Evolutionary conservation across 208 protist genomes (phyloP).

Genomic region (Acanthamoeba sp.): DNA sequence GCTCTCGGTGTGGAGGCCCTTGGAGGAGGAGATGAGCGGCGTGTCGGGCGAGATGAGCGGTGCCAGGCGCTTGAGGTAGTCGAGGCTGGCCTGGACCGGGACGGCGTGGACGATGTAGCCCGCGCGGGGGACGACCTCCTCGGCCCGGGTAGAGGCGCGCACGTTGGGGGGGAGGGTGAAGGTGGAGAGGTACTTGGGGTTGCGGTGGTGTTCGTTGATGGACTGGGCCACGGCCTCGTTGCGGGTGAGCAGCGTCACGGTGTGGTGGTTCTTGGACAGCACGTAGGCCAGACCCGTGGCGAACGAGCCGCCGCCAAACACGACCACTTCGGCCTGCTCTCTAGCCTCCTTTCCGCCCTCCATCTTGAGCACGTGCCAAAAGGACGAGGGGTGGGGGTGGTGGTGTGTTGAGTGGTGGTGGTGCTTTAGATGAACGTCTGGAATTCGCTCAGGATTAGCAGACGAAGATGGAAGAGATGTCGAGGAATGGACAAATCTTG

Average conservation of each 20-base stretch:
- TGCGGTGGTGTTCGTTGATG: conserved; percentile 76
- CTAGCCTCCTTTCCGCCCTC: not conserved
- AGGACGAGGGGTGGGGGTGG: conserved; percentile 11
- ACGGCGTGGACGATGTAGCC: conserved; percentile 76
- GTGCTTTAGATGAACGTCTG: not conserved
- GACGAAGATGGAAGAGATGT: conserved; percentile 81
- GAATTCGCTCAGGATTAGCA: not conserved
- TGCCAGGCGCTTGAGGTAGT: conserved; percentile 61
- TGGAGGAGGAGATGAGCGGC: conserved; percentile 79
- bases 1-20: conserved; percentile 75
- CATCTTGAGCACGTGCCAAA: conserved; percentile 50
- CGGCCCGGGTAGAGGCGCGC: conserved; percentile 30
- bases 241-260: conserved; percentile 66
- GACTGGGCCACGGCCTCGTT: not conserved
- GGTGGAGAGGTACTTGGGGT: conserved; percentile 67
- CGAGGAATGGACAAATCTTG: too few species aligned
- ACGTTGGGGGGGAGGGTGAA: conserved; percentile 62
- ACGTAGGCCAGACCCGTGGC: conserved; percentile 73
- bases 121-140: conserved; percentile 31
- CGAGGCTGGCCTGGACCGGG: conserved; percentile 57
- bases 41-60: conserved; percentile 69
- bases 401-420: not conserved
- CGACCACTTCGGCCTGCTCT: conserved; percentile 33
- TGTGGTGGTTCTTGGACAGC: conserved; percentile 56
- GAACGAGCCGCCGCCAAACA: conserved; percentile 82